Evolutionary conservation across 352 stramenopile species (phyloP), one percentile per base, ranked within the genome.

Genomic region (Halophytophthora polymorphica): DNA sequence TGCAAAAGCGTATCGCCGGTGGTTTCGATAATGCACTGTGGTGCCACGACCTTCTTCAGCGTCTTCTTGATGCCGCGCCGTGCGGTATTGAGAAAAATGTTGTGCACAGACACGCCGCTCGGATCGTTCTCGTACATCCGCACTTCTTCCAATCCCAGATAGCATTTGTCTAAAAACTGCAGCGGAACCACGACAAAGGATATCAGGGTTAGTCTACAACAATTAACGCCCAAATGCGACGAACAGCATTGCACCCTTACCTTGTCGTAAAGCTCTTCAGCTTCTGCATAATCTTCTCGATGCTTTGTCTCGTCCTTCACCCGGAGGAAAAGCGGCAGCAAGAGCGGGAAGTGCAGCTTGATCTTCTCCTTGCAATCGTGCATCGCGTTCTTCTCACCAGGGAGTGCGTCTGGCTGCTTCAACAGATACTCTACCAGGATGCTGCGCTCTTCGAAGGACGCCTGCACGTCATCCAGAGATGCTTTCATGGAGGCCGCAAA

Each of bases 1-100:
- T 83, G 72, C 2, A 83, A 55, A 13, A 83, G 29, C 15, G 66
- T 74, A 47, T 83, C 72, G 2, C 72, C 69, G 2, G 72, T 83
- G 10, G 56, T 64, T 35, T 77, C 66, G 36, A 83, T 71, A 19
- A 80, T 45, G 14, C 58, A 76, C 31, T 83, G 65, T 0, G 62
- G 57, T 3, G 61, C 65, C 21, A 66, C 66, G n/a, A 75, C 51
- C 22, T 66, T 75, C 38, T 69, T 69, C 19, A 83, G 57, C 6
- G 52, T 56, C 13, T 66, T 66, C n/a, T n/a, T n/a, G 14, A 77
- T 52, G 10, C 68, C 69, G 29, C 61, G 34, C 12, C 41, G 42
- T 22, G 73, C 63, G 1, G 68, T 70, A 5, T 77, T 57, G 2
- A 82, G 46, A 28, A 77, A 75, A 7, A 66, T 45, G 14, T 77